Base-by-base conservation (phyloP, 2,329 filamentous ascomycete species). In the Sarocladium strictum region DNA sequence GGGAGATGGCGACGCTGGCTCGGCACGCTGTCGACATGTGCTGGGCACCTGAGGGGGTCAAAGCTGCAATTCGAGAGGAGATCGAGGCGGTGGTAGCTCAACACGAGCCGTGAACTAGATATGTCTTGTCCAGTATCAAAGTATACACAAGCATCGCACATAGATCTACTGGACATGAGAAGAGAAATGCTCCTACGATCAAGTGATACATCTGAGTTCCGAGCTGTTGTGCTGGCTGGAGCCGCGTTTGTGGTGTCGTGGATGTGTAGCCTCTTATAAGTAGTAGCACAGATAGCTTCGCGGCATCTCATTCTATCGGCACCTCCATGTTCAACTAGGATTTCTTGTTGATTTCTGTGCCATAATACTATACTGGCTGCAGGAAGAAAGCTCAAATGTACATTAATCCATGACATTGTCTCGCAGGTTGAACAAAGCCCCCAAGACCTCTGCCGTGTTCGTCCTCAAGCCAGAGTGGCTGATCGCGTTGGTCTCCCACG, bases 401-500 rank as follows among this genome's bases (percentile, higher is more conserved):
- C 35, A 38, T 62, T 64, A 85, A 62, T 85, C 80, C 29, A 85
- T 75, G 2, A 73, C 72, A 61, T 85, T 80, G 58, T 96, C 90
- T 60, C 90, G 81, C 65, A 96, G 69, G 53, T 78, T 81, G 66
- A 95, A 94, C 4, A 96, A 73, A 62, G 86, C 81, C 61, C 80
- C 81, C 63, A 96, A 73, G 17, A 97, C 82, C 60, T 95, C 89
- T 24, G 89, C 86, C 3, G 85, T 76, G 69, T 83, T 88, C 51
- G 79, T 78, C 56, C 89, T 78, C 45, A 97, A 67, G 0, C 88
- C 93, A 64, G 94, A 87, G 69, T 97, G 93, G 65, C 94, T 94
- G 78, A 95, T 82, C 19, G 79, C 77, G 66, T 96, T 97, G 40
- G 90, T 96, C 64, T 93, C 83, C 63, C 87, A 93, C 40, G 89